Conservation (phyloP, 2,329 filamentous ascomycete species). For the Trichoderma lentiforme region DNA sequence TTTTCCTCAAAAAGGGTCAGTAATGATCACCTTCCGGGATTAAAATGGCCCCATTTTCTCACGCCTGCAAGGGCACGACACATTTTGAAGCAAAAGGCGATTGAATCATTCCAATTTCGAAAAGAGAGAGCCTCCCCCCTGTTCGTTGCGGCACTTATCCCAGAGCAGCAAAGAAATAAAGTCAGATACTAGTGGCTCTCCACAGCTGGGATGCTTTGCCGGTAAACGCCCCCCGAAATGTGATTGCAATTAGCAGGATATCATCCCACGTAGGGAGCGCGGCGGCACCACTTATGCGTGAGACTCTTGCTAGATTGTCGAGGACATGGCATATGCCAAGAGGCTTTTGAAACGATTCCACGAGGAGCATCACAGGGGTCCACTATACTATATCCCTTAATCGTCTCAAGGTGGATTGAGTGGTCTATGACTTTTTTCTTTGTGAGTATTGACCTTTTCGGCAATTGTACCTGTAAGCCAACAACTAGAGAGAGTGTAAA, state of each 20-base stretch:
- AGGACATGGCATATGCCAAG: slow-evolving; percentile 1
- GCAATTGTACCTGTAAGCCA: not conserved
- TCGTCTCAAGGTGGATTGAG: not conserved
- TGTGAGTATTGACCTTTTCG: not conserved
- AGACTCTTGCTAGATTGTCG: not conserved
- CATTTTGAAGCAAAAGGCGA: not conserved
- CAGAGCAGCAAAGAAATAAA: slow-evolving; percentile 10
- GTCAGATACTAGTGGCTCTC: slow-evolving; percentile 13
- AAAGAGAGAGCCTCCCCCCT: not conserved
- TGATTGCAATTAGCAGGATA: not conserved
- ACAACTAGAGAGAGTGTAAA: not conserved
- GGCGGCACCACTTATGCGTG: not conserved
- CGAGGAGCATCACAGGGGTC: not conserved
- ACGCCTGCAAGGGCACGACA: not conserved
- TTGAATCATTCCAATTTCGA: not conserved
- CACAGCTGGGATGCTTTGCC: slow-evolving; percentile 1
- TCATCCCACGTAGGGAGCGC: not conserved
- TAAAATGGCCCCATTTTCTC: not conserved
- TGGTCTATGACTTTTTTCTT: not conserved
- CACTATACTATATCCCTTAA: not conserved
- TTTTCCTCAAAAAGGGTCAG: not conserved
- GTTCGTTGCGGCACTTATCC: slow-evolving; percentile 6
- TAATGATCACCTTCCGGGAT: slow-evolving; percentile 13
- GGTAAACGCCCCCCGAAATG: not conserved
- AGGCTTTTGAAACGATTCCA: not conserved